Base-by-base conservation (phyloP, 1,284 basidiomycete genomes). In the Marasmius oreades region DNA sequence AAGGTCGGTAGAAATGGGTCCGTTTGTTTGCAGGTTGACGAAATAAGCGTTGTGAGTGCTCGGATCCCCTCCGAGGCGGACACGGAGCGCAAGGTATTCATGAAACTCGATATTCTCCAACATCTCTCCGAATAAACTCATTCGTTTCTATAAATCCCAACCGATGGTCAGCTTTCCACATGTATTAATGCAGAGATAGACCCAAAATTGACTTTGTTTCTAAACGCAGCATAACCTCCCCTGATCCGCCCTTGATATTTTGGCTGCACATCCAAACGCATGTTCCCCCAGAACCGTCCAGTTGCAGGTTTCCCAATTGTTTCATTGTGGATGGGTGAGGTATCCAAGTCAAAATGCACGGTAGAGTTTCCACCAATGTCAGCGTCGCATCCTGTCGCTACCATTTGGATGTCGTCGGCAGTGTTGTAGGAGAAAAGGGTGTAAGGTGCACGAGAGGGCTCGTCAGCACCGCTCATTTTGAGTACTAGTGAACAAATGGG, bases 351-450 rank as follows among this genome's bases (percentile, higher is more conserved):
- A 34, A 93, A 73, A 60, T 86, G 69, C 7, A 83, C 85, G 0
- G 85, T 86, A 3, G 92, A 92, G n/a, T 81, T 80, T 1, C 94
- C 94, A 1, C 93, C 93, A 52, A 94, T 86, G 69, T 95, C 93
- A 2, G 79, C 78, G 69, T 95, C 93, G 64, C 86, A 90, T 2
- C 93, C 93, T 0, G 81, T 83, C 0, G 85, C 88, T 60, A 85
- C 86, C 26, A 80, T 75, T n/a, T 77, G 62, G 39, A 91, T 64
- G 59, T 88, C 82, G 44, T 80, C 75, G 23, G 66, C 72, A 0
- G 79, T 77, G 62, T 87, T 84, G 69, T 92, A 81, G 10, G 76
- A 77, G 64, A 82, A 86, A 39, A 92, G 76, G 0, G 80, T 79
- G 52, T 78, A 74, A n/a, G 89, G 84, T 5, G 71, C 69, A 20